phyloP scores from a whole-genome alignment of 345 rosid genomes.

The Isatis tinctoria region DNA sequence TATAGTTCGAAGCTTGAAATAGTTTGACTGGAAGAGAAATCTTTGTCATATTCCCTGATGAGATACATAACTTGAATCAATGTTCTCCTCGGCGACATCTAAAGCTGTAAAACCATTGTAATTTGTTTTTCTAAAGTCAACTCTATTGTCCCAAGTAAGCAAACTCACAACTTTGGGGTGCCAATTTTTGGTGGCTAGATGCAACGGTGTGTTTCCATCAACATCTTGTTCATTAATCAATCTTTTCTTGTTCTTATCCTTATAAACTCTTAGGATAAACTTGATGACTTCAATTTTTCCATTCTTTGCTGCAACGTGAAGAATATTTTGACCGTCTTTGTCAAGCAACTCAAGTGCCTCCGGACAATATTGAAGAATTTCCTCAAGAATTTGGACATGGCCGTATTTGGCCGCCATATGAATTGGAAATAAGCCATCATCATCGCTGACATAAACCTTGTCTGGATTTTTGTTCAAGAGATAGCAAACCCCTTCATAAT shows the following conservation, averaged over 20 bases:
- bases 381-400: background rate
- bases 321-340: conserved; percentile 1
- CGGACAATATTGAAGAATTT: background rate
- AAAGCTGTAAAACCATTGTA: conserved; percentile 6
- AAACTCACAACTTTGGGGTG: background rate
- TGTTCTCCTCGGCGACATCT: conserved; percentile 2
- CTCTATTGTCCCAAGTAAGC: background rate
- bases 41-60: background rate
- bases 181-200: conserved; percentile 15
- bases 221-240: background rate
- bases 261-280: background rate
- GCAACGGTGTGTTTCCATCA: conserved; percentile 8
- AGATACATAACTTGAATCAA: background rate
- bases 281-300: background rate
- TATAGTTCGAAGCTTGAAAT: too few species aligned
- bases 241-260: background rate
- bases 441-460: background rate
- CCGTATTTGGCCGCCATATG: background rate
- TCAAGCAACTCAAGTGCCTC: background rate
- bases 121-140: background rate
- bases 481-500: background rate
- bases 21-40: background rate
- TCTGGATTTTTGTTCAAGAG: background rate
- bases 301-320: background rate
- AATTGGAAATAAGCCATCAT: background rate